Percentiles rank a stretch among this genome's conserved stretches.
Conservation (phyloP, 495 filamentous ascomycete genomes). For the Polyplosphaeria fusca region DNA sequence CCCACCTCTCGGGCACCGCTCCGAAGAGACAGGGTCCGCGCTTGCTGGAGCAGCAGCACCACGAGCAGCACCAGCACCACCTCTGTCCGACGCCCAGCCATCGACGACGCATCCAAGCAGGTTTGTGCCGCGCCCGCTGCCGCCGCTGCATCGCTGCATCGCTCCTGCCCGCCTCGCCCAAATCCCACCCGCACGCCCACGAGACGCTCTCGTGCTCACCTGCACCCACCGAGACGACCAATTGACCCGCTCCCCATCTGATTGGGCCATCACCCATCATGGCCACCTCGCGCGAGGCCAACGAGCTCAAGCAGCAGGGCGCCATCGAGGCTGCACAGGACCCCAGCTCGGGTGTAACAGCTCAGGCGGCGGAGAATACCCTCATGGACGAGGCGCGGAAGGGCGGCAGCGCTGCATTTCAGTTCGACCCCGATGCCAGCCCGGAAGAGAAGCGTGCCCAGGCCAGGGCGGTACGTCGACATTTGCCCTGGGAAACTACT, state of each 20-base stretch:
- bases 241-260: not conserved
- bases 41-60: too few species aligned
- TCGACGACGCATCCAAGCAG: not conserved
- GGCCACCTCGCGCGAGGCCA: slow-evolving; percentile 20
- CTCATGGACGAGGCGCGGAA: slow-evolving; percentile 72
- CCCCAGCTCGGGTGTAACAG: slow-evolving; percentile 62
- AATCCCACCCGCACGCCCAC: not conserved
- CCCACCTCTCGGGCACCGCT: not conserved
- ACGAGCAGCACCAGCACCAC: too few species aligned
- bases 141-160: not conserved
- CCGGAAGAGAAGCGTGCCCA: slow-evolving; percentile 80
- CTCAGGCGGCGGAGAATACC: slow-evolving; percentile 65
- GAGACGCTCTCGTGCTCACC: not conserved
- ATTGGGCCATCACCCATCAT: slow-evolving; percentile 2
- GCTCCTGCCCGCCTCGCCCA: not conserved
- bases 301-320: slow-evolving; percentile 75
- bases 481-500: not conserved
- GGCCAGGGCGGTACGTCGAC: slow-evolving; percentile 65
- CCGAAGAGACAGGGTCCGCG: not conserved
- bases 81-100: not conserved
- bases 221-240: not conserved
- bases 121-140: not conserved
- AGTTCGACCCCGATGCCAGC: slow-evolving; percentile 83
- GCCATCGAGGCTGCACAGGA: slow-evolving; percentile 68
- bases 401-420: slow-evolving; percentile 72